Base-by-base conservation (phyloP, 2,329 filamentous ascomycete genomes). In the Rugonectria rugulosa region DNA sequence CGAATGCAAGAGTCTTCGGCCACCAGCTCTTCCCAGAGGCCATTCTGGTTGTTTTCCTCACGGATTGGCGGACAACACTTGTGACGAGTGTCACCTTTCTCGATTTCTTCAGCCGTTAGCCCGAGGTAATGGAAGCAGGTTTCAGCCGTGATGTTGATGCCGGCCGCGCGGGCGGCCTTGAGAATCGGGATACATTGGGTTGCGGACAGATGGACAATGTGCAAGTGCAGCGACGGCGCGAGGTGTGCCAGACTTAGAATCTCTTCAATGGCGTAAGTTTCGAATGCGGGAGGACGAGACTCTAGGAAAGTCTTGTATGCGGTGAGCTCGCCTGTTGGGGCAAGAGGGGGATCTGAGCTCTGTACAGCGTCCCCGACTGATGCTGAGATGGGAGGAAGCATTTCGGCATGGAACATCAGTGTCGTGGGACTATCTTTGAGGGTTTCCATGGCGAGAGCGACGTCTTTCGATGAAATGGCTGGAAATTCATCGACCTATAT, bases 351-450 rank as follows among this genome's bases (percentile, higher is more conserved):
- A 6, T 83, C 79, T 0, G 90, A 90, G 21, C 77, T 75, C 67
- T 91, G 88, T 4, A 92, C 87, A 21, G 87, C 86, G 71, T 95
- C 91, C 48, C 90, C 89, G 2, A 93, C 89, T 0, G 91, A 92
- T 63, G 86, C 85, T 44, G 90, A 77, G 63, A 93, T 90, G 15
- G 92, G 91, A n/a, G 94, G 92, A 11, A 96, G 88, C 92, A 97
- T 98, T 75, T 99, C 95, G 53, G 95, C 95, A 71, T 99, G 95
- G 79, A 99, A 99, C 94, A 99, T 98, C 67, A 98, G 86, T 0
- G 92, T 96, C 2, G 95, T 98, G 15, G 91, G 84, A 49, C 88
- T 84, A 65, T 91, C 87, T 57, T 90, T 90, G 58, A 99, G 84
- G 41, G 89, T 90, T 24, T 80, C 79, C 84, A 99, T 93, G 37